These are phyloP conservation scores for Alternaria brassicae DNA, from an alignment of 2,329 filamentous ascomycete genomes.

Conservation along the genomic window DNA sequence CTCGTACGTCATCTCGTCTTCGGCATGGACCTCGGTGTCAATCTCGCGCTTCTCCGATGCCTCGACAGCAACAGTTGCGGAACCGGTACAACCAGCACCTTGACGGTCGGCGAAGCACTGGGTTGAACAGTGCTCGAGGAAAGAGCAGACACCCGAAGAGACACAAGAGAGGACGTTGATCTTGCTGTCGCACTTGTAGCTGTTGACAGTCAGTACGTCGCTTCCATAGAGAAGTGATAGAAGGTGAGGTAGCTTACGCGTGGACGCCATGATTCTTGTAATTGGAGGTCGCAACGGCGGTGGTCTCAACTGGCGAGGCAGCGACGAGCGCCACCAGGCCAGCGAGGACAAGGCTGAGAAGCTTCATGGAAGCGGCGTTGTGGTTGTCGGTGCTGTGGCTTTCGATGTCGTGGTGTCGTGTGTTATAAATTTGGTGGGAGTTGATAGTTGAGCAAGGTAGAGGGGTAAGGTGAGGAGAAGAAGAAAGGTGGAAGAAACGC, in stretches of 20 bases:
- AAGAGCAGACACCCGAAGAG: background rate
- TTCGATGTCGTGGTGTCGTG: background rate
- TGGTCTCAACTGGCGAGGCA: background rate
- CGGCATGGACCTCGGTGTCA: background rate
- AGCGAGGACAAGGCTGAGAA: constrained; percentile 5
- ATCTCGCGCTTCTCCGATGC: background rate
- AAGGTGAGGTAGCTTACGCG: background rate
- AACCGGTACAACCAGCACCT: background rate
- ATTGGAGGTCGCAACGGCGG: background rate
- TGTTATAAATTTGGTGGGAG: background rate
- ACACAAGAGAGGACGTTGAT: background rate
- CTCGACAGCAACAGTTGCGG: background rate
- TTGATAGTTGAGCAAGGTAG: background rate
- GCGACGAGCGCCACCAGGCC: constrained; percentile 9
- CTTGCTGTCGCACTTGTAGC: constrained; percentile 3
- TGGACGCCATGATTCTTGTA: background rate
- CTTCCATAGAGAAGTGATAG: background rate
- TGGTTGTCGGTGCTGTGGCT: background rate
- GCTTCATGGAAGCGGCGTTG: constrained; percentile 11
- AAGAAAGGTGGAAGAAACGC: background rate
- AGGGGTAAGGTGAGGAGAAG: background rate
- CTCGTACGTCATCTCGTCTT: constrained; percentile 8
- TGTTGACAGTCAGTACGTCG: background rate
- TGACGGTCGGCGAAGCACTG: background rate
- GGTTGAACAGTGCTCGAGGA: background rate